phyloP scores from a whole-genome alignment of 805 yeast genomes.

The Lachancea kluyveri region DNA sequence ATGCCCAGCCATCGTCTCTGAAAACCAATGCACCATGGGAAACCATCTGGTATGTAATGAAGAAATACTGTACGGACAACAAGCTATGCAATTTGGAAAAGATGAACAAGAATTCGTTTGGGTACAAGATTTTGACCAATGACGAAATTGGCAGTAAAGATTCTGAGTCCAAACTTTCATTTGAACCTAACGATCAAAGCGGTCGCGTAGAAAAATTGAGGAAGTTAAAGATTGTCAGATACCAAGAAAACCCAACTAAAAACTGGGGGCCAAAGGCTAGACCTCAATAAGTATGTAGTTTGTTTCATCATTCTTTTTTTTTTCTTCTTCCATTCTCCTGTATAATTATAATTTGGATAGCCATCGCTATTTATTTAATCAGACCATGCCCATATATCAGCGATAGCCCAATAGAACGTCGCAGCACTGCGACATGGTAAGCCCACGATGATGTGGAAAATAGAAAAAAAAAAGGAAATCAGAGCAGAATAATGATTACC shows the following conservation, averaged over 20 bases:
- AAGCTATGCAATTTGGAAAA: slow-evolving; percentile 37
- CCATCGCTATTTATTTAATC: too few relatives aligned
- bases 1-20: slow-evolving; percentile 77
- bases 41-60: slow-evolving; percentile 64
- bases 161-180: slow-evolving; percentile 33
- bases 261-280: slow-evolving; percentile 97
- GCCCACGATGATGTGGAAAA: too few relatives aligned
- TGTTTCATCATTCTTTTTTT: background rate
- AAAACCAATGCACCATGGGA: slow-evolving; percentile 90
- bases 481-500: too few relatives aligned
- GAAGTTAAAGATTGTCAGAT: slow-evolving; percentile 75
- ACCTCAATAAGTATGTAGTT: slow-evolving; percentile 35
- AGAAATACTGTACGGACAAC: slow-evolving; percentile 49
- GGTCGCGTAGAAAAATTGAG: slow-evolving; percentile 54
- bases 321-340: background rate
- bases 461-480: too few relatives aligned
- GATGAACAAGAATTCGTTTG: slow-evolving; percentile 47
- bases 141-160: slow-evolving; percentile 27
- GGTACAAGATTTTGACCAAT: slow-evolving; percentile 49
- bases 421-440: too few relatives aligned
- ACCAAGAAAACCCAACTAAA: slow-evolving; percentile 86
- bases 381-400: too few relatives aligned
- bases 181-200: slow-evolving; percentile 56
- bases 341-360: too few relatives aligned
- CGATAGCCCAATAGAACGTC: too few relatives aligned